phyloP scores from a whole-genome alignment of 371 early-diverging fungal species.

The Syncephalastrum sp. region DNA sequence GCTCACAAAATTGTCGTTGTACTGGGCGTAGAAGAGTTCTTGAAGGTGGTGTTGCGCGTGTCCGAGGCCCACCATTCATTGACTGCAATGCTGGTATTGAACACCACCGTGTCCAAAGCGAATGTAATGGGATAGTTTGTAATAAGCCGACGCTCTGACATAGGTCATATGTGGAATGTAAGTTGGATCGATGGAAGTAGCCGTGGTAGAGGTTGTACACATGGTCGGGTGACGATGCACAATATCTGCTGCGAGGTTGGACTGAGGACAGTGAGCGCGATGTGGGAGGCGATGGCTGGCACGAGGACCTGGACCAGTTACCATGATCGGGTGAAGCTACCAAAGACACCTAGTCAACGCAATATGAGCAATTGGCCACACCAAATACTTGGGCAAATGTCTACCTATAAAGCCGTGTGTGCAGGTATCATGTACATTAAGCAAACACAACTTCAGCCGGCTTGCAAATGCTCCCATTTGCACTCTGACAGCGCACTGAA shows the following conservation, averaged over 20 bases:
- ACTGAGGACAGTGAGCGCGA: constrained; percentile 6
- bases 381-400: background rate
- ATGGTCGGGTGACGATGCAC: no score
- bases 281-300: constrained; percentile 6
- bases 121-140: background rate
- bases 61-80: background rate
- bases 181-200: background rate
- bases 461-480: constrained; percentile 27
- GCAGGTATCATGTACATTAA: constrained; percentile 30
- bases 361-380: background rate
- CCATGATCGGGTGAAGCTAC: background rate
- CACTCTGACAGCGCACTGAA: constrained; percentile 29
- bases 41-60: constrained; percentile 1
- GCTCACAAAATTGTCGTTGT: constrained; percentile 4
- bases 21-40: constrained; percentile 2
- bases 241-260: constrained; percentile 11
- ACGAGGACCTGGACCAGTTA: constrained; percentile 4
- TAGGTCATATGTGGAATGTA: background rate
- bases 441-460: constrained; percentile 21
- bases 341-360: constrained; percentile 1
- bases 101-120: background rate
- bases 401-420: constrained; percentile 29
- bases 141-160: constrained; percentile 3
- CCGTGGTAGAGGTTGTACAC: no score
- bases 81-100: background rate